Conservation (phyloP, 148 eudicot species). For the Polygonum aviculare region DNA sequence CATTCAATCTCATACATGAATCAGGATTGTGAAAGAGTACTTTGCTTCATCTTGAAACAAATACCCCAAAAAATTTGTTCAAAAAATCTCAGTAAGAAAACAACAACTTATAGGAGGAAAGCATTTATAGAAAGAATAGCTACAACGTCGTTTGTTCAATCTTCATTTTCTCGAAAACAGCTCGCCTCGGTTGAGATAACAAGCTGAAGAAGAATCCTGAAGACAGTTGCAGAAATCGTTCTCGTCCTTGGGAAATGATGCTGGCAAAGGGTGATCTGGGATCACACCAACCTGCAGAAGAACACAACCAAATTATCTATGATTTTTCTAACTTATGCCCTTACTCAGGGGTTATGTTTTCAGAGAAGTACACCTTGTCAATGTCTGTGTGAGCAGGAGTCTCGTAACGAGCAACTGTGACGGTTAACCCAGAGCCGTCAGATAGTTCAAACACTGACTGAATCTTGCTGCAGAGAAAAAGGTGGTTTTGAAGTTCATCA, state of each 20-base stretch:
- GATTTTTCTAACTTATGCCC: neutral
- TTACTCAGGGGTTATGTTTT: neutral
- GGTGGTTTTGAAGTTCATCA: neutral
- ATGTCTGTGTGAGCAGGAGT: constrained; percentile 97
- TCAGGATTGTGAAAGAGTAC: neutral
- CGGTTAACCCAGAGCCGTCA: constrained; percentile 97
- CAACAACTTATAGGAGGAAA: neutral
- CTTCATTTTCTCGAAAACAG: constrained; percentile 51
- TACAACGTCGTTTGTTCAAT: neutral
- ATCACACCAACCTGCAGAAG: constrained; percentile 69
- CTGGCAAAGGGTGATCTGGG: constrained; percentile 89
- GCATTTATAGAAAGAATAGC: neutral
- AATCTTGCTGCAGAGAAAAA: constrained; percentile 50
- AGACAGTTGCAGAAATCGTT: constrained; percentile 72
- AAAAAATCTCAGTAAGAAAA: neutral
- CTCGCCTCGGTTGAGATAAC: constrained; percentile 47
- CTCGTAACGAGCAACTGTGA: constrained; percentile 96
- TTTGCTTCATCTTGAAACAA: neutral
- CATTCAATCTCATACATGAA: neutral
- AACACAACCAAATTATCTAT: neutral
- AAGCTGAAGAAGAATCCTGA: constrained; percentile 65
- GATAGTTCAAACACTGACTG: constrained; percentile 96
- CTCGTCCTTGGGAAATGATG: constrained; percentile 76
- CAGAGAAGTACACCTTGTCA: constrained; percentile 60
- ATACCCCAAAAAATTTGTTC: neutral